Evolutionary conservation across 495 filamentous ascomycete genomes (phyloP), one percentile per base, ranked within the genome.

Genomic region (Echria macrotheca): DNA sequence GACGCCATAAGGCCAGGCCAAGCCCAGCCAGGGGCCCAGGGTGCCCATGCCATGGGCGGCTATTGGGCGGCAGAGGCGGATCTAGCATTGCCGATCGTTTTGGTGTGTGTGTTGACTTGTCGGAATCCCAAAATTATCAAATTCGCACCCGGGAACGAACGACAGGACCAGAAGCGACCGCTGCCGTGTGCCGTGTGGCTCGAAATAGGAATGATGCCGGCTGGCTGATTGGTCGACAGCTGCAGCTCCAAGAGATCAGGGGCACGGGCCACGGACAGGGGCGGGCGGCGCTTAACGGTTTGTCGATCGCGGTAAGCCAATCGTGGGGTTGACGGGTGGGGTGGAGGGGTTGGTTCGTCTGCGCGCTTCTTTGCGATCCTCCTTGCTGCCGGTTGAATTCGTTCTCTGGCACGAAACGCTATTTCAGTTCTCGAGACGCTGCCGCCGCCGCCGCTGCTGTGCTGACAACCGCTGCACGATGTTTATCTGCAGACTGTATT

Each of bases 91-190:
- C 42, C 38, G 47, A 40, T 50, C 36, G 32, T 18, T 32, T 19
- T 32, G n/a, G 15, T n/a, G 47, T 18, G 17, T 17, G 5, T 11
- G n/a, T n/a, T n/a, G n/a, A n/a, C n/a, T n/a, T 12, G 10, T 18
- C 12, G 15, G 25, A 22, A n/a, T n/a, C 17, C 47, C 47, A 50
- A 49, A 50, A 42, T 50, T 43, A 43, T 50, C 47, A 41, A 50
- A 50, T 50, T 22, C 42, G 32, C n/a, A n/a, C n/a, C n/a, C n/a
- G n/a, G n/a, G n/a, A n/a, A n/a, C n/a, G n/a, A n/a, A n/a, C n/a
- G n/a, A n/a, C n/a, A n/a, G n/a, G n/a, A n/a, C n/a, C n/a, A n/a
- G n/a, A n/a, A n/a, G n/a, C n/a, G n/a, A n/a, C n/a, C n/a, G n/a
- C n/a, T n/a, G n/a, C n/a, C n/a, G n/a, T n/a, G n/a, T n/a, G n/a